Evolutionary conservation across 169 alveolate genomes (phyloP).

Genomic region (Eimeria sp.): DNA sequence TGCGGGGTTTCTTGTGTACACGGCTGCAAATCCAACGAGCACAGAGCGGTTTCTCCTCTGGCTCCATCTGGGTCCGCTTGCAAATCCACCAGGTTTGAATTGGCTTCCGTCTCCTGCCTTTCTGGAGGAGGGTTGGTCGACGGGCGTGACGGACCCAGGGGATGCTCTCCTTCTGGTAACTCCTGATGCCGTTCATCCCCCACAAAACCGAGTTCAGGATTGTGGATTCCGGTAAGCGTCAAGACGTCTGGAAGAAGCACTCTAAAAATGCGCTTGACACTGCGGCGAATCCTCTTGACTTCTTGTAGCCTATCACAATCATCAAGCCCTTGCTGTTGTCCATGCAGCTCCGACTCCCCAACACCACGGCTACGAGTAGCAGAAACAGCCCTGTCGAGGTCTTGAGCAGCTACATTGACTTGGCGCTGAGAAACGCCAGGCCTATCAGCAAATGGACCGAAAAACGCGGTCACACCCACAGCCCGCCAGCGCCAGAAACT

Average conservation of each 20-base stretch:
- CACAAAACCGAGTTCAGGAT: background rate
- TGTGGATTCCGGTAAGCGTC: background rate
- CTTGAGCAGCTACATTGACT: background rate
- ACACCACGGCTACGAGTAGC: background rate
- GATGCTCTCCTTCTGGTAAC: background rate
- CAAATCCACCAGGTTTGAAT: background rate
- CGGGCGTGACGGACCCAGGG: background rate
- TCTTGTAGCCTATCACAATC: background rate
- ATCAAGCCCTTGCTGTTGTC: background rate
- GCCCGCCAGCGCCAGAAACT: conserved; percentile 73
- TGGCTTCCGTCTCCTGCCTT: background rate
- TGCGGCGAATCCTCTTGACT: conserved; percentile 16
- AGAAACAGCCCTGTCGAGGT: too few relatives aligned
- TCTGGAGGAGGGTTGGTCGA: background rate
- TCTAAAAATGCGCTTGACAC: background rate
- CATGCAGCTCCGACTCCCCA: background rate
- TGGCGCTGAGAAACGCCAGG: background rate
- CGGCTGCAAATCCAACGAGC: background rate
- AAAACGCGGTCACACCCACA: conserved; percentile 42
- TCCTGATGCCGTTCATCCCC: background rate
- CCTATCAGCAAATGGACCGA: conserved; percentile 9
- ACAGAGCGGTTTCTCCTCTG: background rate
- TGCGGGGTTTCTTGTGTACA: background rate
- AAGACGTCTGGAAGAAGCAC: conserved; percentile 44
- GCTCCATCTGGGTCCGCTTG: background rate